Percentiles rank a stretch among this genome's conserved stretches.
Evolutionary conservation across 2,329 filamentous ascomycete species (phyloP).

Genomic region (Hypomyces rosellus): DNA sequence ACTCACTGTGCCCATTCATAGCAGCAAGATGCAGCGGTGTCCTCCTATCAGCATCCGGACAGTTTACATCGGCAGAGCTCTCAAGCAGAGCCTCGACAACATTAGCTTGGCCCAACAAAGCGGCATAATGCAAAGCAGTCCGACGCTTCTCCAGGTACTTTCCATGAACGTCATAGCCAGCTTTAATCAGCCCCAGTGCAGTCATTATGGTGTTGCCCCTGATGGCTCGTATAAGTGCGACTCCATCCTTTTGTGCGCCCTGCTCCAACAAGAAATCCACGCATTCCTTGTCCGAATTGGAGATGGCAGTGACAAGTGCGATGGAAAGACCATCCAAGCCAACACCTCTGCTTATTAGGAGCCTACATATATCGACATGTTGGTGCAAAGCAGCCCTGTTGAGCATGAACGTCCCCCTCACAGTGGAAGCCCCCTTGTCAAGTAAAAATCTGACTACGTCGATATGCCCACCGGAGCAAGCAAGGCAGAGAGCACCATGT

Average conservation of each 20-base stretch:
- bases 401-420: neutral
- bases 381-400: neutral
- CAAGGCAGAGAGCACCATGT: neutral
- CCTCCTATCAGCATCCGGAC: constrained; percentile 1
- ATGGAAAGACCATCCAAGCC: neutral
- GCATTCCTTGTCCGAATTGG: neutral
- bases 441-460: neutral
- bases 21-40: constrained; percentile 6
- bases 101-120: neutral
- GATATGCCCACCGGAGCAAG: constrained; percentile 1
- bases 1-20: neutral
- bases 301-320: constrained; percentile 3
- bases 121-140: constrained; percentile 1
- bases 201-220: neutral
- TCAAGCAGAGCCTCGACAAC: neutral
- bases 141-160: neutral
- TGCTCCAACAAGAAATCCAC: constrained; percentile 3
- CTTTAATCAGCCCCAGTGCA: constrained; percentile 2
- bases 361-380: neutral
- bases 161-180: constrained; percentile 1
- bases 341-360: neutral
- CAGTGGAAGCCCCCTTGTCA: constrained; percentile 3
- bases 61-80: constrained; percentile 1
- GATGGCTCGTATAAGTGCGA: constrained; percentile 2
- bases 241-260: constrained; percentile 2